Percentiles rank a stretch among this genome's conserved stretches.
phyloP scores from a whole-genome alignment of 2,329 filamentous ascomycete species.

The Chaetomiaceae sp. region DNA sequence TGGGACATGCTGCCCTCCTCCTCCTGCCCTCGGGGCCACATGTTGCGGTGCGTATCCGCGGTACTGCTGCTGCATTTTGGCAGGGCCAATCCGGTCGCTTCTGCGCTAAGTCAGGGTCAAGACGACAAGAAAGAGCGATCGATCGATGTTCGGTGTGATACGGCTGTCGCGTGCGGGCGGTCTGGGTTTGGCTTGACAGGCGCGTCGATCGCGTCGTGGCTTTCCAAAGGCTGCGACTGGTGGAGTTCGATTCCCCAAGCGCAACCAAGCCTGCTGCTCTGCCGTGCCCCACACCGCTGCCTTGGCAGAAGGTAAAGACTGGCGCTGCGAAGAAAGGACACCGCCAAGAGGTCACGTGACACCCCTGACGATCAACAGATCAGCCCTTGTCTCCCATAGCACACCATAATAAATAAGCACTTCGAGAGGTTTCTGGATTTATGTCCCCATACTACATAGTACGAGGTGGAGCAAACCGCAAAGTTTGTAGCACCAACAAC shows the following conservation, averaged over 20 bases:
- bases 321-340: not conserved
- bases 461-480: no score
- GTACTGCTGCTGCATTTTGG: conserved; percentile 27
- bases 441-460: no score
- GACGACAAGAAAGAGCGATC: not conserved
- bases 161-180: conserved; percentile 1
- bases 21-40: conserved; percentile 20
- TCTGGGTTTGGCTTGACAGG: conserved; percentile 4
- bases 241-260: no score
- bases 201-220: conserved; percentile 29
- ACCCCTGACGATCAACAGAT: not conserved
- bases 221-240: conserved; percentile 15
- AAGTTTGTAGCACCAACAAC: no score
- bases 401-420: no score
- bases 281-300: not conserved
- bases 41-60: conserved; percentile 26
- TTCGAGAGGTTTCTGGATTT: no score
- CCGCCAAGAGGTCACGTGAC: conserved; percentile 1
- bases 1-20: conserved; percentile 24
- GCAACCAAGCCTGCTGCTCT: no score
- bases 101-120: not conserved
- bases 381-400: no score
- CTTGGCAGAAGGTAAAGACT: not conserved
- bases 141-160: conserved; percentile 1
- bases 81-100: not conserved